Conservation (phyloP, 2,329 filamentous ascomycete genomes). For the Pyricularia sp. region DNA sequence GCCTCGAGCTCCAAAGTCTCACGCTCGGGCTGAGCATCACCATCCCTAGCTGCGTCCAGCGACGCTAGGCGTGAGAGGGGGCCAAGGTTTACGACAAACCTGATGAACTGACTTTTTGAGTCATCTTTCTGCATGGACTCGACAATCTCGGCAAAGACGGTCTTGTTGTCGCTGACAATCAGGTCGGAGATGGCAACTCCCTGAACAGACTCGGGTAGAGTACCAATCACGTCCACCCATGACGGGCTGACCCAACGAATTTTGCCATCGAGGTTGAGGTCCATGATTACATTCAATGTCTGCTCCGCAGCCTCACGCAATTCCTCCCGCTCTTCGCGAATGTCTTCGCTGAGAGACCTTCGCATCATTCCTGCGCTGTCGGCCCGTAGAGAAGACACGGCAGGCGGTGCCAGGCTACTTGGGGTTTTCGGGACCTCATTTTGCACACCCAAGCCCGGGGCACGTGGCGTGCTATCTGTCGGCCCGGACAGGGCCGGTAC, state of each 20-base stretch:
- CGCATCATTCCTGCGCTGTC: conserved; percentile 41
- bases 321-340: conserved; percentile 85
- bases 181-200: conserved; percentile 70
- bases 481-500: not conserved
- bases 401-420: conserved; percentile 36
- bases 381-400: conserved; percentile 37
- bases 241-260: conserved; percentile 96
- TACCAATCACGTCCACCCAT: conserved; percentile 88
- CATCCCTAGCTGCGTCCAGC: conserved; percentile 23
- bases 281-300: conserved; percentile 90
- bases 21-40: conserved; percentile 25
- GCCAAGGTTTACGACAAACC: conserved; percentile 61
- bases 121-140: conserved; percentile 88
- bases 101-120: conserved; percentile 79
- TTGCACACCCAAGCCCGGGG: not conserved
- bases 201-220: conserved; percentile 55
- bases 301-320: conserved; percentile 91
- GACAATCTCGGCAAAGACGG: conserved; percentile 68
- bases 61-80: conserved; percentile 52
- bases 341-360: conserved; percentile 69
- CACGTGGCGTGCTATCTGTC: not conserved
- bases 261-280: conserved; percentile 78
- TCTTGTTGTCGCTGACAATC: conserved; percentile 63
- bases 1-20: conserved; percentile 71
- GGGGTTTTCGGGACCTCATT: conserved; percentile 7